Evolutionary conservation across 2,329 filamentous ascomycete genomes (phyloP), one percentile per base, ranked within the genome.

Genomic region (Exophiala sp.): DNA sequence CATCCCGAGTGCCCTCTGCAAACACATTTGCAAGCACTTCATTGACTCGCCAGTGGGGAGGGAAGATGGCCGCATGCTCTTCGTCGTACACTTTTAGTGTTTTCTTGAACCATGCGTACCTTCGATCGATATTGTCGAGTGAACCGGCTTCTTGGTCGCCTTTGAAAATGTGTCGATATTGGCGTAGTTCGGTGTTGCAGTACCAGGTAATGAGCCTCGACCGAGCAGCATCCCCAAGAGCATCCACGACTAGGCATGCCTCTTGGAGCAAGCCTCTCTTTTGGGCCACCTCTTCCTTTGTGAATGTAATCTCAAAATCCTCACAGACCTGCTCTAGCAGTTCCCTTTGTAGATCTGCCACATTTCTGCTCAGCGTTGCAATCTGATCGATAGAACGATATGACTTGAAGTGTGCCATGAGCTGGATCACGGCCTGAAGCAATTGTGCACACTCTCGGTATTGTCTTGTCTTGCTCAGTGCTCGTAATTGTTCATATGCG

Each of bases 341-440:
- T 70, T 96, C 91, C 56, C 91, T 79, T 74, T 99, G 94, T 60
- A 99, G 79, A 65, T 97, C 94, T 5, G 91, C 87, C 34, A 99
- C 94, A 65, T 95, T 95, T 47, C 90, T 85, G 68, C 90, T 95
- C 59, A 99, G 78, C 0, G 88, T 88, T 24, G 94, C 94, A 68
- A 99, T 97, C 78, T 99, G 94, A 69, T 97, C 92, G 64, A 99
- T 97, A 64, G 91, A 96, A 55, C 94, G 81, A 71, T 97, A 99
- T 71, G 89, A 95, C 75, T 96, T 95, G 80, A 99, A 99, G 73
- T 99, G 91, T 62, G 89, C 89, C 88, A 97, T 96, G 42, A 99
- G 84, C 79, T 99, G 94, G 54, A 99, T 82, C 32, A 99, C 94
- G 8, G 94, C 94, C 74, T 96, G 90, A 53, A 99, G 78, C 55